Evolutionary conservation across 129 eudicot species (phyloP).

Genomic region (Centella asiatica): DNA sequence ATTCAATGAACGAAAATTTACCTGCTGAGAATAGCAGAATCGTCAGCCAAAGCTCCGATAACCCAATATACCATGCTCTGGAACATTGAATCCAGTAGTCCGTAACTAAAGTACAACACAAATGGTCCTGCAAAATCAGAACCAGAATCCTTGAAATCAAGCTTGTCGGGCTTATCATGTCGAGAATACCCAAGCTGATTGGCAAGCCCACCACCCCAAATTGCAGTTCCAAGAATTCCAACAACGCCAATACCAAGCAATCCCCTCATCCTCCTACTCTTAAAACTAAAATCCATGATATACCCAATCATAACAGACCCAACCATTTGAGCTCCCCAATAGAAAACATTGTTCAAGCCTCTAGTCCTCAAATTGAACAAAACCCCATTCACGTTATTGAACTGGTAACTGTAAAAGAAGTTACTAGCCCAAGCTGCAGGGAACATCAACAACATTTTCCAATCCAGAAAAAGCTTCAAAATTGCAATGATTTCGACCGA

Average conservation of each 20-base stretch:
- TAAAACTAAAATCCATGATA: slow-evolving; percentile 79
- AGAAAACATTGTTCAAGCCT: slow-evolving; percentile 77
- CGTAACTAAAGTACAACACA: slow-evolving; percentile 64
- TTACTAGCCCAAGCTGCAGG: slow-evolving; percentile 98
- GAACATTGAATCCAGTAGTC: slow-evolving; percentile 87
- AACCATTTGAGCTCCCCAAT: slow-evolving; percentile 98
- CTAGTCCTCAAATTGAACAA: slow-evolving; percentile 77
- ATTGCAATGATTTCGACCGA: slow-evolving; percentile 37
- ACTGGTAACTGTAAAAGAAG: slow-evolving; percentile 84
- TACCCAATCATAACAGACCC: slow-evolving; percentile 81
- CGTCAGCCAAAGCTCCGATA: slow-evolving; percentile 76
- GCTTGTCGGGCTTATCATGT: slow-evolving; percentile 20
- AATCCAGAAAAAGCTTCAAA: slow-evolving; percentile 47
- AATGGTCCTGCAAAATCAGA: slow-evolving; percentile 64
- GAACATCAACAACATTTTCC: slow-evolving; percentile 81
- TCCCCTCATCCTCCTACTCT: slow-evolving; percentile 72
- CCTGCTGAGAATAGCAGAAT: slow-evolving; percentile 93
- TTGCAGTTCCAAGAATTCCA: slow-evolving; percentile 67
- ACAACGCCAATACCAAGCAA: slow-evolving; percentile 61
- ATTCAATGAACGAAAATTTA: slow-evolving; percentile 6
- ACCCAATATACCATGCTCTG: slow-evolving; percentile 97
- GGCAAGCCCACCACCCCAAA: slow-evolving; percentile 90
- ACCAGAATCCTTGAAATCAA: slow-evolving; percentile 66
- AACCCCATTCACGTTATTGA: slow-evolving; percentile 79
- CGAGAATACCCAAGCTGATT: slow-evolving; percentile 56